Percentiles rank a stretch among this genome's conserved stretches.
Conservation (phyloP, 371 early-diverging fungal species). For the Capillidium heterosporum region DNA sequence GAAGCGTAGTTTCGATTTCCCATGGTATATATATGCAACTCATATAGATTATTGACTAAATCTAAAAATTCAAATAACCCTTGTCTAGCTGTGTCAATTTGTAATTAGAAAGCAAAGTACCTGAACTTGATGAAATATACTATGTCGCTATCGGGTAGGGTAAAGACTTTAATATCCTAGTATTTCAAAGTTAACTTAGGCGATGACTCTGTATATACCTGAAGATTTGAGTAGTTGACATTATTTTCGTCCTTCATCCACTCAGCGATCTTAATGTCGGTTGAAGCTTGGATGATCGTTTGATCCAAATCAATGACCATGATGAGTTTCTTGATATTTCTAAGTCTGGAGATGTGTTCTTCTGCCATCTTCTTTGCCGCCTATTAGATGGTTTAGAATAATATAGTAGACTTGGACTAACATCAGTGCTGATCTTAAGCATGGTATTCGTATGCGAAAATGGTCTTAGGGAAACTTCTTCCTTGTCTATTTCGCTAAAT, state of each 20-base stretch:
- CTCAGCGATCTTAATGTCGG: slow-evolving; percentile 54
- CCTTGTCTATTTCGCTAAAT: neutral
- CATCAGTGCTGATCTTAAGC: too few species aligned
- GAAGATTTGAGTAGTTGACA: slow-evolving; percentile 28
- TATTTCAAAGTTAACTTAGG: neutral
- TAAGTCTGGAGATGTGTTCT: slow-evolving; percentile 44
- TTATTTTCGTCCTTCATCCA: slow-evolving; percentile 60
- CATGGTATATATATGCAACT: slow-evolving; percentile 99
- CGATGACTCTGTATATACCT: slow-evolving; percentile 11
- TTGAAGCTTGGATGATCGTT: slow-evolving; percentile 95
- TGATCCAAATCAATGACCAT: slow-evolving; percentile 98
- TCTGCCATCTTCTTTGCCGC: slow-evolving; percentile 64
- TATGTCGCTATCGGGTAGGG: slow-evolving; percentile 40
- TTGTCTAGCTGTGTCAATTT: slow-evolving; percentile 26
- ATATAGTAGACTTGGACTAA: neutral
- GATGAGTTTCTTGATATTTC: slow-evolving; percentile 53
- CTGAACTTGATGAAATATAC: slow-evolving; percentile 74
- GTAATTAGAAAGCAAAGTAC: slow-evolving; percentile 11
- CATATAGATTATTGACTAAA: slow-evolving; percentile 47
- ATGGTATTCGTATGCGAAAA: too few species aligned
- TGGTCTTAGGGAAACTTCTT: neutral
- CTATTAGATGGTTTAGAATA: slow-evolving; percentile 13
- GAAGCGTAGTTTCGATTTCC: slow-evolving; percentile 91
- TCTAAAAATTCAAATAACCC: slow-evolving; percentile 62
- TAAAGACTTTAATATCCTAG: slow-evolving; percentile 52